phyloP scores from a whole-genome alignment of 2,329 filamentous ascomycete species.

The Monilinia fructigena region DNA sequence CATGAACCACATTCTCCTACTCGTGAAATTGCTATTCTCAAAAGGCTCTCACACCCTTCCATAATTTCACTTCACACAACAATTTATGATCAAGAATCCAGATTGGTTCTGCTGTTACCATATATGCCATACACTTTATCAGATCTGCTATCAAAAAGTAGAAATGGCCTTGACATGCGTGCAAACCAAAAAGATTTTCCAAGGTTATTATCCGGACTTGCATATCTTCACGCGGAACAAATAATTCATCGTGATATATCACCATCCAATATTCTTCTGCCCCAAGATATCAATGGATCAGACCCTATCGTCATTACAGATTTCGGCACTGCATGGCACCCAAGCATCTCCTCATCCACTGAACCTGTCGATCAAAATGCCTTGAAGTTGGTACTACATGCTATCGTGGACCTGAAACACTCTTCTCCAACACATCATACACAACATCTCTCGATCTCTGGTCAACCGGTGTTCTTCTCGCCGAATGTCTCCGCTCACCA shows the following conservation, averaged over 20 bases:
- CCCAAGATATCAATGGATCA: constrained; percentile 48
- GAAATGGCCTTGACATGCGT: constrained; percentile 37
- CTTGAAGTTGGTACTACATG: constrained; percentile 91
- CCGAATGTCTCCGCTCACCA: constrained; percentile 63
- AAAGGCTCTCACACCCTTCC: constrained; percentile 53
- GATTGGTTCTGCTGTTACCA: constrained; percentile 79
- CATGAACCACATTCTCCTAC: constrained; percentile 77
- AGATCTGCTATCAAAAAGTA: constrained; percentile 57
- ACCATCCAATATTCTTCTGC: constrained; percentile 80
- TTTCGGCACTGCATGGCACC: constrained; percentile 89
- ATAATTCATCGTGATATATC: constrained; percentile 96
- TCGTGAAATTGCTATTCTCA: constrained; percentile 75
- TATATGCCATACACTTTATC: constrained; percentile 75
- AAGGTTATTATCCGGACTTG: constrained; percentile 66
- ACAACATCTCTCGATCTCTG: constrained; percentile 78
- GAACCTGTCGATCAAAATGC: constrained; percentile 68
- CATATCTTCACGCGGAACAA: constrained; percentile 66
- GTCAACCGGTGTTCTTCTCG: constrained; percentile 80
- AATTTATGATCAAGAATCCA: constrained; percentile 68
- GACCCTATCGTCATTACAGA: constrained; percentile 81
- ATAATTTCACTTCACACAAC: constrained; percentile 70
- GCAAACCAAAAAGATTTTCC: constrained; percentile 49
- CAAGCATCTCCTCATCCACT: constrained; percentile 48
- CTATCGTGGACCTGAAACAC: constrained; percentile 84
- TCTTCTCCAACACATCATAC: constrained; percentile 82